Conservation (phyloP, 495 filamentous ascomycete genomes). For the Niebla homalea region DNA sequence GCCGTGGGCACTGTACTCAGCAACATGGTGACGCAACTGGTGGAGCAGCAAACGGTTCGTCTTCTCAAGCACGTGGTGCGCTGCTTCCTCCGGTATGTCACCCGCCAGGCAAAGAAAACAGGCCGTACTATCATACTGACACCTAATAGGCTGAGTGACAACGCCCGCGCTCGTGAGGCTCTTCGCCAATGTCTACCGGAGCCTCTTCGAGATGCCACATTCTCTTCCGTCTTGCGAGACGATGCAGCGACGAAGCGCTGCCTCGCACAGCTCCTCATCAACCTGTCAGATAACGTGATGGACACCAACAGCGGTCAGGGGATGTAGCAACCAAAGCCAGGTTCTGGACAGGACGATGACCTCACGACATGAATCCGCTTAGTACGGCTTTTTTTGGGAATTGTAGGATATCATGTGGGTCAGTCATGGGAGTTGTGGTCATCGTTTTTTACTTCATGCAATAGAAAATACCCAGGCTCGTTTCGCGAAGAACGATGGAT, state of each 20-base stretch:
- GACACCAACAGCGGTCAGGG: conserved; percentile 39
- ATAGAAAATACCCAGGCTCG: conserved; percentile 15
- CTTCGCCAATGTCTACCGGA: conserved; percentile 94
- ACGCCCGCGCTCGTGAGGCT: conserved; percentile 88
- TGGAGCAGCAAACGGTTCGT: conserved; percentile 92
- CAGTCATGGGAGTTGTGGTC: conserved; percentile 3
- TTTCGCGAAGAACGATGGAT: background rate
- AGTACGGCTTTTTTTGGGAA: conserved; percentile 11
- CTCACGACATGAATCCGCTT: conserved; percentile 15
- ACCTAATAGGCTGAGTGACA: conserved; percentile 70
- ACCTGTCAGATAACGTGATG: conserved; percentile 84
- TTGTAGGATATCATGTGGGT: conserved; percentile 19
- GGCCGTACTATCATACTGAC: background rate
- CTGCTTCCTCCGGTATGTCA: conserved; percentile 77
- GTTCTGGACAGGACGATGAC: conserved; percentile 1
- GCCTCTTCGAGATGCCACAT: conserved; percentile 90
- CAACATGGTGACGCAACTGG: conserved; percentile 96
- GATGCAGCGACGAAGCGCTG: conserved; percentile 98
- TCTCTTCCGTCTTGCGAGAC: conserved; percentile 89
- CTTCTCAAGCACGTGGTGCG: conserved; percentile 96
- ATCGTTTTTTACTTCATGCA: conserved; percentile 7
- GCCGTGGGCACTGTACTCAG: conserved; percentile 94
- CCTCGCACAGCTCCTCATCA: conserved; percentile 90
- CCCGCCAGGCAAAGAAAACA: background rate
- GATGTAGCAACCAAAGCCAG: conserved; percentile 28